Conservation (phyloP, 306 rosid genomes). For the Fragaria iinumae region DNA sequence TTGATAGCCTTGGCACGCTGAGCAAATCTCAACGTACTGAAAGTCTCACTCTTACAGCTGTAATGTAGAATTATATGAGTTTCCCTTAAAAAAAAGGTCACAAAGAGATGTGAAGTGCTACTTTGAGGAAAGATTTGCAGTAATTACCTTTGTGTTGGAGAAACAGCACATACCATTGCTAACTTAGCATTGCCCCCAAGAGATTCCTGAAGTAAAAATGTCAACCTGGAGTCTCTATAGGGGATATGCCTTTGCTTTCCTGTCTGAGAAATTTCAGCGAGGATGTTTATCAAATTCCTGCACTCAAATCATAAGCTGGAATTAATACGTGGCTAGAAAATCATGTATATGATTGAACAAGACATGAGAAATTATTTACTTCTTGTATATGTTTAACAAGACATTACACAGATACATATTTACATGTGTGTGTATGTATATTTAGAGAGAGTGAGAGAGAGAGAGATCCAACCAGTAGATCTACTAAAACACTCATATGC, state of each 20-base stretch:
- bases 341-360: not conserved
- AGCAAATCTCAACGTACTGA: slow-evolving; percentile 96
- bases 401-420: not conserved
- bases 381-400: not conserved
- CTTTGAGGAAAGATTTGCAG: slow-evolving; percentile 17
- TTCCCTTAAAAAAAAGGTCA: slow-evolving; percentile 16
- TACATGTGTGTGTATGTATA: too few species aligned
- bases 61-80: slow-evolving; percentile 33
- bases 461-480: not conserved
- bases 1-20: slow-evolving; percentile 94
- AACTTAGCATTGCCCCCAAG: slow-evolving; percentile 98
- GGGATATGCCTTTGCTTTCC: slow-evolving; percentile 99
- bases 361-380: too few species aligned
- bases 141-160: slow-evolving; percentile 84
- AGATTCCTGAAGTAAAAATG: slow-evolving; percentile 94
- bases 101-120: slow-evolving; percentile 12
- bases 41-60: slow-evolving; percentile 96
- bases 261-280: slow-evolving; percentile 96
- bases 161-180: slow-evolving; percentile 99
- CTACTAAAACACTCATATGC: not conserved
- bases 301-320: slow-evolving; percentile 30
- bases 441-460: too few species aligned
- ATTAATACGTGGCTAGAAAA: slow-evolving; percentile 10
- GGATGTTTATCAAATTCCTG: slow-evolving; percentile 98
- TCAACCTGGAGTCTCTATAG: slow-evolving; percentile 92